phyloP scores from a whole-genome alignment of 164 flowering plant genomes.

The grape (Vitis vinifera) region DNA sequence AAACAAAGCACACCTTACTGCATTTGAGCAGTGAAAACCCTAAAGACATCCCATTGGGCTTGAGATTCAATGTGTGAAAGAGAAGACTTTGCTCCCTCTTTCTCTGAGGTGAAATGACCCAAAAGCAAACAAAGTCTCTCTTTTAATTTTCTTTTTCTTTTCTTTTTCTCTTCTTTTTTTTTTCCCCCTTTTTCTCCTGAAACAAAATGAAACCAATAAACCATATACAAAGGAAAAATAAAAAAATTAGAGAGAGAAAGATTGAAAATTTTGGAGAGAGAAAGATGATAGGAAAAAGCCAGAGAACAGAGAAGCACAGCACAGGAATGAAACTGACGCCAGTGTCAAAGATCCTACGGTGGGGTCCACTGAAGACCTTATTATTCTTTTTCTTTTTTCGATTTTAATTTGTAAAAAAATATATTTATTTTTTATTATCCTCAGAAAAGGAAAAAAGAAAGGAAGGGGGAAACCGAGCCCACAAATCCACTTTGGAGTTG shows the following conservation, averaged over 20 bases:
- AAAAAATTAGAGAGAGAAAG: not conserved
- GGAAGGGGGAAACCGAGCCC: slow-evolving; percentile 1
- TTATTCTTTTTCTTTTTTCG: slow-evolving; percentile 1
- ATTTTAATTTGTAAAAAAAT: not conserved
- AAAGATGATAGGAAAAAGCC: not conserved
- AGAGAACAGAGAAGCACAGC: slow-evolving; percentile 7
- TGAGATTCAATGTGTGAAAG: slow-evolving; percentile 19
- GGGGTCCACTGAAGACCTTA: slow-evolving; percentile 6
- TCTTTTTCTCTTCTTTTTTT: not conserved
- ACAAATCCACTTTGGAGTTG: slow-evolving; percentile 7
- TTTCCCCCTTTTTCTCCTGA: no score
- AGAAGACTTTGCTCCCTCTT: slow-evolving; percentile 13
- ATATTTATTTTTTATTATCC: no score
- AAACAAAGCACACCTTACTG: not conserved
- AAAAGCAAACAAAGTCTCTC: slow-evolving; percentile 17
- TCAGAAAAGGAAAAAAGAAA: no score
- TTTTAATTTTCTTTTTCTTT: not conserved
- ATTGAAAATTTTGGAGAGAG: not conserved
- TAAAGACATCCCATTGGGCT: not conserved
- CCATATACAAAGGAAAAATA: not conserved
- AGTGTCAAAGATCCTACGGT: slow-evolving; percentile 19
- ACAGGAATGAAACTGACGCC: slow-evolving; percentile 14
- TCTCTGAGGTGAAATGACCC: slow-evolving; percentile 10
- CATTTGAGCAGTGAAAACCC: slow-evolving; percentile 1
- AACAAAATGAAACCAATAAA: no score